phyloP scores from a whole-genome alignment of 805 yeast species.

The Yamadazyma laniorum region DNA sequence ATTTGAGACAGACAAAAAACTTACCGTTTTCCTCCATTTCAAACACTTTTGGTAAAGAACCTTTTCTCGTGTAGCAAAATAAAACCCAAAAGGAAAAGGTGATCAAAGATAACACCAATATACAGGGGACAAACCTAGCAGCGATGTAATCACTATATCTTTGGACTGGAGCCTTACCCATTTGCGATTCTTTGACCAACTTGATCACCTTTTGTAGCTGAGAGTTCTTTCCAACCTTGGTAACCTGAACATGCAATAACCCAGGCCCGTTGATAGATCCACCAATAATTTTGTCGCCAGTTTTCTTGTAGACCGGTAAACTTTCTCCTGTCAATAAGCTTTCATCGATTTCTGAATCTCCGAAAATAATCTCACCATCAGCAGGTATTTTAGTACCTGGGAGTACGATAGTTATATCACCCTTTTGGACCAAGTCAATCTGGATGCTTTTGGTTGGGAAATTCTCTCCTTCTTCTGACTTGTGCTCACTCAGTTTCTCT shows the following conservation, averaged over 20 bases:
- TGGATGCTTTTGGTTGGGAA: constrained; percentile 51
- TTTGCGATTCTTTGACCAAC: constrained; percentile 86
- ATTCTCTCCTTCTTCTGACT: constrained; percentile 16
- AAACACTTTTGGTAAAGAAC: constrained; percentile 48
- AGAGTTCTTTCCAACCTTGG: constrained; percentile 76
- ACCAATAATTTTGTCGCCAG: constrained; percentile 71
- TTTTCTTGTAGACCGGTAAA: constrained; percentile 60
- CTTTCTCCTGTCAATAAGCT: constrained; percentile 92
- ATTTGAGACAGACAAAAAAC: constrained; percentile 65
- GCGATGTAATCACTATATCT: constrained; percentile 83
- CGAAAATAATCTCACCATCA: constrained; percentile 79
- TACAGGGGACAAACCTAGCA: constrained; percentile 77
- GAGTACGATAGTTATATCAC: constrained; percentile 71
- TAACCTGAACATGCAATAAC: constrained; percentile 63
- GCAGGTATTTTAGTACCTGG: constrained; percentile 92
- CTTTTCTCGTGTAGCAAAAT: constrained; percentile 22
- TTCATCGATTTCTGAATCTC: constrained; percentile 84
- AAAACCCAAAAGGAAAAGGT: constrained; percentile 56
- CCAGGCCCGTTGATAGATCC: constrained; percentile 89
- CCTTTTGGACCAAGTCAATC: constrained; percentile 71
- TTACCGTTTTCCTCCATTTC: constrained; percentile 48
- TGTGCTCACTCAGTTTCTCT: constrained; percentile 8
- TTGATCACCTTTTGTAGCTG: constrained; percentile 83
- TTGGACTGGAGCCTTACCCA: constrained; percentile 87
- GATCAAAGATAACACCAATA: constrained; percentile 55